Base-by-base conservation (phyloP, 1,284 basidiomycete genomes). In the Cryptococcus maquisensis region DNA sequence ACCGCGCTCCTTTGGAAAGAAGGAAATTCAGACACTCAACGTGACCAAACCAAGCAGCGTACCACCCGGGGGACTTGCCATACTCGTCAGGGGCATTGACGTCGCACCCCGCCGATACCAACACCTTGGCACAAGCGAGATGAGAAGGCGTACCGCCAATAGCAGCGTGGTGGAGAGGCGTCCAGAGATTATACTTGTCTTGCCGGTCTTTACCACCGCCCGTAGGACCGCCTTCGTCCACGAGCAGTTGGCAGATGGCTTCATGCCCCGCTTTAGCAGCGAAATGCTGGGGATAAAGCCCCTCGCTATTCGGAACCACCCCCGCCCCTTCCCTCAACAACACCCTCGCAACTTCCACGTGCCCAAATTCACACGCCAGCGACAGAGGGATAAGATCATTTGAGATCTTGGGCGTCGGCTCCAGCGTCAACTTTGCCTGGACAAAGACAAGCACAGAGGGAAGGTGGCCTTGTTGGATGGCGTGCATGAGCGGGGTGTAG, bases 101-200 rank as follows among this genome's bases (percentile, higher is more conserved):
- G 51, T 87, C 83, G 59, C 86, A 85, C 3, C 90, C 88, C n/a
- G 26, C 46, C 36, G 84, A 82, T 10, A 98, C 81, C 28, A 98
- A 80, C 35, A 90, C 81, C 44, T 79, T 78, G 48, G 98, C 83
- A 70, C 90, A 96, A 10, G 81, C 81, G 24, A 82, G 77, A 65
- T 87, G 88, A 24, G 65, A 55, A 8, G 64, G 38, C 7, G 67
- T 66, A 1, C 96, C 95, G 61, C 90, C 87, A 32, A 92, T 86
- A 1, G 94, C 89, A 4, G 96, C 93, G 73, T 98, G 95, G 72
- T 96, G 94, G 47, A 98, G 81, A 20, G 96, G 95, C 7, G 95
- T 98, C 93, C 96, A 98, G 72, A 95, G 89, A 68, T 96, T 91
- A 75, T 94, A 93, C 61, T 96, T 98, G 80, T 99, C 95, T 4